These are phyloP conservation scores for Candida sp. DNA, from an alignment of 1,139 yeast species.

Conservation along the genomic window DNA sequence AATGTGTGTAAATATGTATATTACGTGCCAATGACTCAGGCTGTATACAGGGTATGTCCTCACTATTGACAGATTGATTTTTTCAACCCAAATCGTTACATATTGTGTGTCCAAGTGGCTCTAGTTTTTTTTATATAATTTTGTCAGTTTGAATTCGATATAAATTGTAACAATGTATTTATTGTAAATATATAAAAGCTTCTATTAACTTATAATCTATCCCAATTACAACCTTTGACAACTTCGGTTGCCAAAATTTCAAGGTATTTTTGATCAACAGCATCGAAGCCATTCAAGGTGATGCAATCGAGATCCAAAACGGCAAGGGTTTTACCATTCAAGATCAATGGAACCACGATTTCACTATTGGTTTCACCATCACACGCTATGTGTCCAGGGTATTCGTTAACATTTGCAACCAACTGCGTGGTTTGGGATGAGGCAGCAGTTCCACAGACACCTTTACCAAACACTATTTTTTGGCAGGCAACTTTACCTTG, in stretches of 20 bases:
- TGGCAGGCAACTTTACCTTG: constrained; percentile 98
- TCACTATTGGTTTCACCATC: constrained; percentile 95
- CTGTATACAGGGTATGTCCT: neutral
- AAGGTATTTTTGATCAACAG: constrained; percentile 54
- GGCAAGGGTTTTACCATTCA: constrained; percentile 51
- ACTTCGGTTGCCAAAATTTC: constrained; percentile 57
- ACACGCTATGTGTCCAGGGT: constrained; percentile 95
- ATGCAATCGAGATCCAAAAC: constrained; percentile 88
- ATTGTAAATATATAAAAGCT: neutral
- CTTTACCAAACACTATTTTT: constrained; percentile 67
- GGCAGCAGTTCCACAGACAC: constrained; percentile 93
- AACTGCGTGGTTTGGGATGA: constrained; percentile 54
- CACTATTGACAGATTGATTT: no score
- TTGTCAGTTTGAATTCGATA: neutral
- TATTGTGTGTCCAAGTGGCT: neutral
- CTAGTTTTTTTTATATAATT: neutral
- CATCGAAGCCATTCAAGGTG: constrained; percentile 60
- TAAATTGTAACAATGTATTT: neutral
- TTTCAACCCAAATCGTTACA: no score
- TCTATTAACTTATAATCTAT: constrained; percentile 4
- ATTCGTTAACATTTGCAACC: constrained; percentile 71
- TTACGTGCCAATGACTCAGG: neutral
- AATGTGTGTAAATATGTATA: neutral
- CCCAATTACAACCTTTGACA: constrained; percentile 45
- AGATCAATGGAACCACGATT: constrained; percentile 78